Evolutionary conservation across 1,139 yeast species (phyloP).

Genomic region (Scheffersomyces quercinus): DNA sequence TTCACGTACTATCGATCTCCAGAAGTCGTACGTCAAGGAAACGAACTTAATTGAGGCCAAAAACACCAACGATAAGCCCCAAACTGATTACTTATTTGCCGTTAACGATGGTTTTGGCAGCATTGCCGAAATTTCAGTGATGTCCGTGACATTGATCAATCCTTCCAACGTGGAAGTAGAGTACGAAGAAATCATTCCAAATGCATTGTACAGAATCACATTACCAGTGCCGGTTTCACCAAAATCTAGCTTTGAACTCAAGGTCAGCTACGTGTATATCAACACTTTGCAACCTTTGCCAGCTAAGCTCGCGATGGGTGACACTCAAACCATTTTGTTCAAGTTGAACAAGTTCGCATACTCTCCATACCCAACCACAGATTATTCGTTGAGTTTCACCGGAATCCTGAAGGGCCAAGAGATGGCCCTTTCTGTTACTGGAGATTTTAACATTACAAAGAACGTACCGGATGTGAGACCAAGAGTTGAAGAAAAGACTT

Average conservation of each 20-base stretch:
- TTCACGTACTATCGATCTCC: slow-evolving; percentile 59
- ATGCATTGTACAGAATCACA: slow-evolving; percentile 39
- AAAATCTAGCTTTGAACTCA: slow-evolving; percentile 50
- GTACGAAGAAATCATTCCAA: slow-evolving; percentile 26
- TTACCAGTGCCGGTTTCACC: slow-evolving; percentile 72
- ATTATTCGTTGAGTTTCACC: slow-evolving; percentile 49
- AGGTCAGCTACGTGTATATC: slow-evolving; percentile 55
- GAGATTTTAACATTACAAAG: slow-evolving; percentile 13
- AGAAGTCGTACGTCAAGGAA: slow-evolving; percentile 69
- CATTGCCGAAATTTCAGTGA: slow-evolving; percentile 48
- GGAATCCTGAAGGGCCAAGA: slow-evolving; percentile 54
- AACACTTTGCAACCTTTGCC: slow-evolving; percentile 64
- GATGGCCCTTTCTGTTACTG: slow-evolving; percentile 32
- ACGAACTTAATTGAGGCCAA: slow-evolving; percentile 53
- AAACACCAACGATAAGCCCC: slow-evolving; percentile 60
- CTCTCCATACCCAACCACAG: slow-evolving; percentile 62
- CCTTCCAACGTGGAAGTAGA: slow-evolving; percentile 24
- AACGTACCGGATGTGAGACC: slow-evolving; percentile 30
- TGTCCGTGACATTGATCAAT: slow-evolving; percentile 38
- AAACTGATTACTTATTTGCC: slow-evolving; percentile 55
- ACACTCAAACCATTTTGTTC: slow-evolving; percentile 59
- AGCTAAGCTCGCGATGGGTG: slow-evolving; percentile 56
- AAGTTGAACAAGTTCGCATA: slow-evolving; percentile 57
- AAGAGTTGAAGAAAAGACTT: slow-evolving; percentile 35
- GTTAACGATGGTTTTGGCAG: slow-evolving; percentile 48